Percentiles rank a stretch among this genome's conserved stretches.
These are phyloP conservation scores for Lasiosphaeris hirsuta DNA, from an alignment of 495 filamentous ascomycete genomes.

Conservation along the genomic window DNA sequence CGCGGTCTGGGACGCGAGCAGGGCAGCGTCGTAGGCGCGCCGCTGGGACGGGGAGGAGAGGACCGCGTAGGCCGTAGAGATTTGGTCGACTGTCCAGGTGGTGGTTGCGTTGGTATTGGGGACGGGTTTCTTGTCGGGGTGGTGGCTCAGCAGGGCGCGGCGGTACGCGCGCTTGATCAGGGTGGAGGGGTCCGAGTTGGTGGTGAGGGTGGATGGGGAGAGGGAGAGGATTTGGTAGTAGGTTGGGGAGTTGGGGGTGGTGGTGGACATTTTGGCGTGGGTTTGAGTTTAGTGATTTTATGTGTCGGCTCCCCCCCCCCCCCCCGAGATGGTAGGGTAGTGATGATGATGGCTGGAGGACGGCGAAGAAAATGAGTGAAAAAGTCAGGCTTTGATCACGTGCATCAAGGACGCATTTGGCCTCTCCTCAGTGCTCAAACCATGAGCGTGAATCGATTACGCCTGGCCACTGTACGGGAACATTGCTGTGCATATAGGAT, in stretches of 20 bases:
- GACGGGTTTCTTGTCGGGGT: slow-evolving; percentile 68
- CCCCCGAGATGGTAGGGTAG: too few species aligned
- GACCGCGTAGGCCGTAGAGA: slow-evolving; percentile 69
- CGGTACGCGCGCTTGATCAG: slow-evolving; percentile 73
- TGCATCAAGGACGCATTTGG: not conserved
- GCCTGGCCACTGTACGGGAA: too few species aligned
- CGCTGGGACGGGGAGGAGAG: slow-evolving; percentile 59
- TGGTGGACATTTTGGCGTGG: not conserved
- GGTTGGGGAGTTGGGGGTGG: slow-evolving; percentile 22
- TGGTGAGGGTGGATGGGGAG: slow-evolving; percentile 26
- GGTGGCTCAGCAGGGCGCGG: slow-evolving; percentile 70
- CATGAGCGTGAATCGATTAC: too few species aligned
- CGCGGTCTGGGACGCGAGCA: slow-evolving; percentile 37
- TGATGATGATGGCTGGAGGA: not conserved
- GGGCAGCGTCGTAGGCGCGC: slow-evolving; percentile 61
- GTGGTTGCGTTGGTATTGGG: slow-evolving; percentile 13
- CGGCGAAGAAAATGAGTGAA: not conserved
- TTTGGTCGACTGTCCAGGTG: slow-evolving; percentile 64
- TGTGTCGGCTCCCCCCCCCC: too few species aligned
- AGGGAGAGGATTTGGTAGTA: slow-evolving; percentile 47
- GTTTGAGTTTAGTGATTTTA: not conserved
- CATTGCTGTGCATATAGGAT: too few species aligned
- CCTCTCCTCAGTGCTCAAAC: too few species aligned
- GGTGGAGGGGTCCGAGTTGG: slow-evolving; percentile 13
- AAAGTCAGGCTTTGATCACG: slow-evolving; percentile 1